Percentiles rank a stretch among this genome's conserved stretches.
Evolutionary conservation across 75 land plant species (phyloP).

Genomic region (Gnetum montanum): DNA sequence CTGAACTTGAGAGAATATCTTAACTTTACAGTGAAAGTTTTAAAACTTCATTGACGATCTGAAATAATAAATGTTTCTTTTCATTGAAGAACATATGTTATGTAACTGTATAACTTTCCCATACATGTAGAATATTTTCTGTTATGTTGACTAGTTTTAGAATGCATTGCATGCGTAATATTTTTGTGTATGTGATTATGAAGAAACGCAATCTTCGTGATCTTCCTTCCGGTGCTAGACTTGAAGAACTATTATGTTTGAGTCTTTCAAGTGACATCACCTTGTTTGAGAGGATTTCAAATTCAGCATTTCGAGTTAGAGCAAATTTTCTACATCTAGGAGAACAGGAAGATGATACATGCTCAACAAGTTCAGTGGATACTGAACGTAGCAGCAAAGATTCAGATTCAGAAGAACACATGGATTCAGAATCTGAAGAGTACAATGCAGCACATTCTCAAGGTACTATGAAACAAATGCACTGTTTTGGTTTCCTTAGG

Average conservation of each 20-base stretch:
- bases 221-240: conserved; percentile 34
- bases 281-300: conserved; percentile 77
- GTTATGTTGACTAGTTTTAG: too few species aligned
- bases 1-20: too few species aligned
- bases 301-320: conserved; percentile 69
- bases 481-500: neutral
- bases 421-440: conserved; percentile 28
- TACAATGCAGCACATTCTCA: conserved; percentile 8
- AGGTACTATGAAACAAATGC: neutral
- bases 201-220: conserved; percentile 60
- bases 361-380: conserved; percentile 50
- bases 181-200: neutral
- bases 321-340: conserved; percentile 28
- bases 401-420: conserved; percentile 32
- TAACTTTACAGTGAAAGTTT: too few species aligned
- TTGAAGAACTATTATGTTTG: conserved; percentile 57
- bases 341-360: conserved; percentile 32
- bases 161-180: neutral
- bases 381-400: conserved; percentile 47
- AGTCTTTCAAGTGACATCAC: conserved; percentile 81
- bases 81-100: too few species aligned
- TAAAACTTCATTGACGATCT: too few species aligned
- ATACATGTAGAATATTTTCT: too few species aligned
- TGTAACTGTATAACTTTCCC: too few species aligned
- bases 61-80: too few species aligned